Evolutionary conservation across 768 basidiomycete genomes (phyloP).

Genomic region (Tubosaeta sp.): DNA sequence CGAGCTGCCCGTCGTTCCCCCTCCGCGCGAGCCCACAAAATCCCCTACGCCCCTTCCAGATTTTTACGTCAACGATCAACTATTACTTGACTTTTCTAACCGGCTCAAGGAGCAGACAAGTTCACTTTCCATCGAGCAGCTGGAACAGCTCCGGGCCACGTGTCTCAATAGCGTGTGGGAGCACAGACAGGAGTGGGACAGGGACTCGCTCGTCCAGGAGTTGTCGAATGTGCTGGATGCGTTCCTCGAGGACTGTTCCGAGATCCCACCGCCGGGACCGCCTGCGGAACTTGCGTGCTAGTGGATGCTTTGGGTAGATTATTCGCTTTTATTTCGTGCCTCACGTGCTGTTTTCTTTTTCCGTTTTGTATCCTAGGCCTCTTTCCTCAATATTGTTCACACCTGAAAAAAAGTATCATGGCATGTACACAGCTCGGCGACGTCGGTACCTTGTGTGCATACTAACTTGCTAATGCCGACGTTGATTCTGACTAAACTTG

Average conservation of each 20-base stretch:
- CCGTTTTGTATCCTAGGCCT: conserved; percentile 19
- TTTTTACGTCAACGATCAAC: conserved; percentile 58
- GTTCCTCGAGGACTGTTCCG: conserved; percentile 62
- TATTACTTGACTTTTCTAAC: conserved; percentile 45
- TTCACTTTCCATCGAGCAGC: conserved; percentile 73
- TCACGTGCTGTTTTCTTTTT: not conserved
- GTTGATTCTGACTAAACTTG: too few species aligned
- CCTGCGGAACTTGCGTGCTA: conserved; percentile 4
- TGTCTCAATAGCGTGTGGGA: conserved; percentile 82
- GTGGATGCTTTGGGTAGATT: conserved; percentile 16
- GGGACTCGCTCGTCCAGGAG: conserved; percentile 59
- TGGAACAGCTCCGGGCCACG: conserved; percentile 89
- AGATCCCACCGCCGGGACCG: not conserved
- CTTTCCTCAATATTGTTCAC: not conserved
- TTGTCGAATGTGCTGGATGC: conserved; percentile 52
- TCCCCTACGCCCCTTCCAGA: conserved; percentile 72
- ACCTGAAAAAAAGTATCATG: not conserved
- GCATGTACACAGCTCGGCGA: not conserved
- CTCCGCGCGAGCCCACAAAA: conserved; percentile 44
- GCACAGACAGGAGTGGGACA: conserved; percentile 78
- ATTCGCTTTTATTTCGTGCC: conserved; percentile 14
- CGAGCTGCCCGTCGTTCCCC: conserved; percentile 18
- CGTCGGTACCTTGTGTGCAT: not conserved
- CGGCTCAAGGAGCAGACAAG: conserved; percentile 53
- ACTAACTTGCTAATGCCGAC: not conserved